Evolutionary conservation across 2,329 filamentous ascomycete species (phyloP).

Genomic region (Neophaeococcomyces mojaviensis): DNA sequence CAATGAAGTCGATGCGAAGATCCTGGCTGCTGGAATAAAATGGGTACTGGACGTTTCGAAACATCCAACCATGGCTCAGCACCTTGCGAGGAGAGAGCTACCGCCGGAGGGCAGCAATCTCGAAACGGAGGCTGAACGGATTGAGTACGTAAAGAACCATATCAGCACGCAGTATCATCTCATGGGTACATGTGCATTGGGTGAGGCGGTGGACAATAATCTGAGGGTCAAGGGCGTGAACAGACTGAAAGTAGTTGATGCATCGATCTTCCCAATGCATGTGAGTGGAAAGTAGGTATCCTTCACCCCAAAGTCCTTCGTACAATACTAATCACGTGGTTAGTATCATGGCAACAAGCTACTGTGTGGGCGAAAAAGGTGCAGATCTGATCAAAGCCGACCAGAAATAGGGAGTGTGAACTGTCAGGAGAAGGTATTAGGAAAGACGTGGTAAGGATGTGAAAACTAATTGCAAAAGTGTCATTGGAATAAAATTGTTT

Average conservation of each 20-base stretch:
- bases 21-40: slow-evolving; percentile 30
- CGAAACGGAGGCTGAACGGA: slow-evolving; percentile 23
- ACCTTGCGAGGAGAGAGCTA: slow-evolving; percentile 10
- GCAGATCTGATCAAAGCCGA: slow-evolving; percentile 31
- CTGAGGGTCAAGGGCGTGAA: slow-evolving; percentile 31
- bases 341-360: slow-evolving; percentile 25
- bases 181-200: slow-evolving; percentile 40
- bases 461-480: too few relatives aligned
- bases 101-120: slow-evolving; percentile 13
- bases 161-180: slow-evolving; percentile 34
- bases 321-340: slow-evolving; percentile 4
- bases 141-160: slow-evolving; percentile 32
- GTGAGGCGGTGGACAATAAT: slow-evolving; percentile 33
- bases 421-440: too few relatives aligned
- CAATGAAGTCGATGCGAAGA: slow-evolving; percentile 30
- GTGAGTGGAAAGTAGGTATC: slow-evolving; percentile 22
- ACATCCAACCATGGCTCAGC: slow-evolving; percentile 14
- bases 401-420: too few relatives aligned
- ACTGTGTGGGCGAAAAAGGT: slow-evolving; percentile 29
- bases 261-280: slow-evolving; percentile 29
- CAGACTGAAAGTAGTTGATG: slow-evolving; percentile 32
- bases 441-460: too few relatives aligned
- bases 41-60: slow-evolving; percentile 29
- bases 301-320: slow-evolving; percentile 10
- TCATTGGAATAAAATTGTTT: too few relatives aligned